Evolutionary conservation across 768 basidiomycete species (phyloP), one percentile per base, ranked within the genome.

Genomic region (Podaxis sp.): DNA sequence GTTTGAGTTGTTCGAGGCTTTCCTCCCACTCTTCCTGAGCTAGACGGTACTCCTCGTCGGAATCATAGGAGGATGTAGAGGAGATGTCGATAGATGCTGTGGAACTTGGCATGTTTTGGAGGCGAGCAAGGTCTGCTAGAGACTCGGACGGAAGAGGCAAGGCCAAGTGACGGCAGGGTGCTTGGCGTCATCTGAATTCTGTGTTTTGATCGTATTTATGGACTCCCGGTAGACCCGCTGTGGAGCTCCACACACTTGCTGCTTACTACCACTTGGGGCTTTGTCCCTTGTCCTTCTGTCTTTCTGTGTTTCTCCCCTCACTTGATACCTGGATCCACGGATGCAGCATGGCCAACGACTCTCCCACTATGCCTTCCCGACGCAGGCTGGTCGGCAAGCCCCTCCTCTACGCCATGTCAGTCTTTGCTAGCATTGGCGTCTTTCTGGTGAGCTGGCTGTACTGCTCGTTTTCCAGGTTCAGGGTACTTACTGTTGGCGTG

Each of bases 1-100:
- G 84, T 71, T 91, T 88, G 50, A 97, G 81, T 72, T 97, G 94
- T 64, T 87, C 77, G 55, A 96, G 70, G 69, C 90, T 92, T 74
- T 97, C 95, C 69, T 94, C 89, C 95, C 95, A 96, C 77, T 97
- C 95, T 71, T 90, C 83, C 74, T 95, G 91, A 2, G 91, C 90
- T 52, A 89, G 78, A 43, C 80, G 84, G 67, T 85, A 86, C 68
- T 94, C 91, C 62, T 91, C 90, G 65, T 86, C 84, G 1, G 81
- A 80, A 72, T 87, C 86, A 71, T 84, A 85, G 37, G 83, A 86
- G 19, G 78, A 76, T 57, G 77, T 72, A 8, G 83, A 83, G 19
- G 81, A 82, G 47, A 83, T 73, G 60, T 84, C 89, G 62, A 89
- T 69, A 37, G 88, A 91, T 66, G 74, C 72, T 64, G 82, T 76